Conservation (phyloP, 805 yeast genomes). For the Candida schatavii region DNA sequence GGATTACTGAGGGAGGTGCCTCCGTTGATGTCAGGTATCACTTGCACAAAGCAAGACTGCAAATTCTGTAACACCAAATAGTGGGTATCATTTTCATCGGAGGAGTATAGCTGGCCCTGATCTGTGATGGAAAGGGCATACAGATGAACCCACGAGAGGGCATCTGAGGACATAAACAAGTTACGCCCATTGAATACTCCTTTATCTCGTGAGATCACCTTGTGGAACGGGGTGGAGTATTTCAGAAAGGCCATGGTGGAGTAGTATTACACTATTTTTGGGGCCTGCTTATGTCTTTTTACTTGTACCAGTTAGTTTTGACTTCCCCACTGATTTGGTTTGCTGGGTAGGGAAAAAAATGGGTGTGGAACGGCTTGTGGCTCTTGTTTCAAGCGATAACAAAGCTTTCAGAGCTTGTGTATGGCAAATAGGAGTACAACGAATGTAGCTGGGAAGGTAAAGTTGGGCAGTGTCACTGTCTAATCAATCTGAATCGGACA, state of each 20-base stretch:
- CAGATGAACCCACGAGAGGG: slow-evolving; percentile 33
- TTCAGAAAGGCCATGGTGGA: background rate
- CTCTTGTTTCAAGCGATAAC: too few relatives aligned
- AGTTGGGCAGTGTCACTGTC: too few relatives aligned
- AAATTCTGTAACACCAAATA: slow-evolving; percentile 30
- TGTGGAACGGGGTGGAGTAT: slow-evolving; percentile 24
- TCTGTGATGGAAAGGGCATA: slow-evolving; percentile 27
- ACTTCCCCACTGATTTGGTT: too few relatives aligned
- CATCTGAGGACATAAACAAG: slow-evolving; percentile 36
- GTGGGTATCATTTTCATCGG: slow-evolving; percentile 28
- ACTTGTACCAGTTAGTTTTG: too few relatives aligned
- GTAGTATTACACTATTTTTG: too few relatives aligned
- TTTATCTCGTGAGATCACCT: slow-evolving; percentile 28
- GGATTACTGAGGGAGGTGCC: slow-evolving; percentile 3
- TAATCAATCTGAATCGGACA: too few relatives aligned
- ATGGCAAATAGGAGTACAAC: too few relatives aligned
- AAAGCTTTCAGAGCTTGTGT: too few relatives aligned
- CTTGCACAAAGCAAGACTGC: slow-evolving; percentile 40
- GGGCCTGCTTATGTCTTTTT: too few relatives aligned
- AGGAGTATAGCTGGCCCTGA: slow-evolving; percentile 32
- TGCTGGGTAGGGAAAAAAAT: background rate
- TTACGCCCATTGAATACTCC: slow-evolving; percentile 33
- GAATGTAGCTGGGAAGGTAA: too few relatives aligned
- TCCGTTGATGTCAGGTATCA: slow-evolving; percentile 24
- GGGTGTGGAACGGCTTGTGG: too few relatives aligned